Conservation (phyloP, 2,329 filamentous ascomycete genomes). For the Phymatotrichopsis omnivora region DNA sequence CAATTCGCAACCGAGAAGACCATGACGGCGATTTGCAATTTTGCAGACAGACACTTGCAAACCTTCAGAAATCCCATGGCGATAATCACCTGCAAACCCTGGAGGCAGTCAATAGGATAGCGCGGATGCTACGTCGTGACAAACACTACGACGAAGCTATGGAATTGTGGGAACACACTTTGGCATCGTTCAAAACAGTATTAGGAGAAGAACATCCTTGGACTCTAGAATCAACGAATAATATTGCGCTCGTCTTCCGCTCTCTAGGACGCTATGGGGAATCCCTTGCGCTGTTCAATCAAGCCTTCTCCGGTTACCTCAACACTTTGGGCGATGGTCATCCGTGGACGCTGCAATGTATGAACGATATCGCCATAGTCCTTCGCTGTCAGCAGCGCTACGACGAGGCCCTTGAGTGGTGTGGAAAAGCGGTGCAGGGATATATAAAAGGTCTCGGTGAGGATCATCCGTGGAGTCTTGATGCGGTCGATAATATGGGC, state of each 20-base stretch:
- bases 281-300: not conserved
- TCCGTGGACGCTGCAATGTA: constrained; percentile 2
- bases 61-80: not conserved
- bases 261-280: not conserved
- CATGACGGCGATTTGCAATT: not conserved
- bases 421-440: constrained; percentile 5
- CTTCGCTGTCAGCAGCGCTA: constrained; percentile 11
- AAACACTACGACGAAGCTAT: constrained; percentile 26
- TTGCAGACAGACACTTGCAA: not conserved
- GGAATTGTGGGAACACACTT: constrained; percentile 3
- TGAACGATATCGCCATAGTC: constrained; percentile 1
- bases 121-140: not conserved
- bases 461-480: constrained; percentile 14
- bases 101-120: not conserved
- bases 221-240: not conserved
- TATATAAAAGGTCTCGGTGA: constrained; percentile 14
- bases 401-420: constrained; percentile 17
- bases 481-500: constrained; percentile 24
- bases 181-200: not conserved
- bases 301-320: not conserved
- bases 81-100: not conserved
- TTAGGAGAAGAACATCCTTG: not conserved
- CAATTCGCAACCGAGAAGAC: too few species aligned
- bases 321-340: constrained; percentile 2
- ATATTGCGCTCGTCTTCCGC: not conserved